Percentiles rank a stretch among this genome's conserved stretches.
These are phyloP conservation scores for Diaporthe sp. DNA, from an alignment of 2,329 filamentous ascomycete species.

Conservation along the genomic window DNA sequence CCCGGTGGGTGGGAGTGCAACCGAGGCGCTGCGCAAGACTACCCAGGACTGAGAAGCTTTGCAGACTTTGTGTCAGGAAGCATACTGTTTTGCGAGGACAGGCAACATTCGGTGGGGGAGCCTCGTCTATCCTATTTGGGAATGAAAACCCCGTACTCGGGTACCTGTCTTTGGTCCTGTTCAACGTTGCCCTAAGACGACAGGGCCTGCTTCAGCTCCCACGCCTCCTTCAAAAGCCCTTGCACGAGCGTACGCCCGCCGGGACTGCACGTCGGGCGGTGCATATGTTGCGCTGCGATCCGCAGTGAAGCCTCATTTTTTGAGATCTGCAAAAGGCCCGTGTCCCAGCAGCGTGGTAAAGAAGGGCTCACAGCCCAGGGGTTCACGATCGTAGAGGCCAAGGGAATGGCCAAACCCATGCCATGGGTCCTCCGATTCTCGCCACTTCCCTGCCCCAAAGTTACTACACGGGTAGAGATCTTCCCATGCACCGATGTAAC, in stretches of 20 bases:
- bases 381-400: neutral
- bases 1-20: neutral
- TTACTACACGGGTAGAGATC: neutral
- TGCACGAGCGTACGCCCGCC: neutral
- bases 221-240: no score
- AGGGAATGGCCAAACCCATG: neutral
- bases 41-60: neutral
- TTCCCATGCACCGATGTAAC: conserved; percentile 29
- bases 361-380: conserved; percentile 4
- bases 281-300: conserved; percentile 5
- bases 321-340: neutral
- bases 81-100: neutral
- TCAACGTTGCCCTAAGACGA: neutral
- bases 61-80: neutral
- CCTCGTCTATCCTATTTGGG: neutral
- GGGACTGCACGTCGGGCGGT: neutral
- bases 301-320: conserved; percentile 10
- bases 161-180: neutral
- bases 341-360: conserved; percentile 20
- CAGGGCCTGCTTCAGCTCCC: neutral
- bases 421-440: conserved; percentile 17
- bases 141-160: neutral
- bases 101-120: neutral
- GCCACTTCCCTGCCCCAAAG: conserved; percentile 21
- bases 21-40: neutral